Evolutionary conservation across 1,139 yeast species (phyloP).

Genomic region (Wickerhamiella infanticola): DNA sequence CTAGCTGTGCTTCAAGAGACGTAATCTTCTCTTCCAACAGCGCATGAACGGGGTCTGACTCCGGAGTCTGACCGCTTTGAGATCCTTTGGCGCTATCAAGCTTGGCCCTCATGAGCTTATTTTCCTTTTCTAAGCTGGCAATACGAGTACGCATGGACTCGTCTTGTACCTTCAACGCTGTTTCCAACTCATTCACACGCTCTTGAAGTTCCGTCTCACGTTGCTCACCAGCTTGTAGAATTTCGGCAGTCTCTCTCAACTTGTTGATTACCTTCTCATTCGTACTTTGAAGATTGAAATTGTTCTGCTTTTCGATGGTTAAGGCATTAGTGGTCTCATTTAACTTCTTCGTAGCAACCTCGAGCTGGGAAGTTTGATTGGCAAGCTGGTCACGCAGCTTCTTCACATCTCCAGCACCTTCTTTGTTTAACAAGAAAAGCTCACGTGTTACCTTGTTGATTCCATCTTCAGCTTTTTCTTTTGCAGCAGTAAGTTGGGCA

Average conservation of each 20-base stretch:
- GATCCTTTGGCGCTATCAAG: background rate
- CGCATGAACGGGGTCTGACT: background rate
- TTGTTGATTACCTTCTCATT: slow-evolving; percentile 21
- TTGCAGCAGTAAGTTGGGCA: slow-evolving; percentile 30
- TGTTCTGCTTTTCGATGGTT: background rate
- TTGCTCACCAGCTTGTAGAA: slow-evolving; percentile 16
- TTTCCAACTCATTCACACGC: slow-evolving; percentile 11
- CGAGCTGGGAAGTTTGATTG: slow-evolving; percentile 3
- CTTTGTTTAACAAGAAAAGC: slow-evolving; percentile 47
- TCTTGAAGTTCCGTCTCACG: slow-evolving; percentile 12
- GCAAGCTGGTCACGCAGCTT: slow-evolving; percentile 13
- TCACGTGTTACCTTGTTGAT: slow-evolving; percentile 85
- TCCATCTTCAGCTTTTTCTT: slow-evolving; percentile 67
- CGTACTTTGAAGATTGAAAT: slow-evolving; percentile 16
- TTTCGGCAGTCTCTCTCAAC: slow-evolving; percentile 15
- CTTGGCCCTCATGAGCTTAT: slow-evolving; percentile 2
- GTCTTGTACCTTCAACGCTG: slow-evolving; percentile 8
- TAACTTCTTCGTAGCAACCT: background rate
- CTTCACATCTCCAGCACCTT: slow-evolving; percentile 31
- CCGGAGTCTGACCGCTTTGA: background rate
- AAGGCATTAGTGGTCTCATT: background rate
- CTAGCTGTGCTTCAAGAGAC: slow-evolving; percentile 5
- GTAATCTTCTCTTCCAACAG: slow-evolving; percentile 1
- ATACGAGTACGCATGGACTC: background rate
- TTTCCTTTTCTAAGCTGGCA: slow-evolving; percentile 3